A percentile compares a stretch with the other conserved stretches of the same genome.
These are phyloP conservation scores for Termitomyces bulborhizus DNA, from an alignment of 768 basidiomycete genomes.

Conservation along the genomic window DNA sequence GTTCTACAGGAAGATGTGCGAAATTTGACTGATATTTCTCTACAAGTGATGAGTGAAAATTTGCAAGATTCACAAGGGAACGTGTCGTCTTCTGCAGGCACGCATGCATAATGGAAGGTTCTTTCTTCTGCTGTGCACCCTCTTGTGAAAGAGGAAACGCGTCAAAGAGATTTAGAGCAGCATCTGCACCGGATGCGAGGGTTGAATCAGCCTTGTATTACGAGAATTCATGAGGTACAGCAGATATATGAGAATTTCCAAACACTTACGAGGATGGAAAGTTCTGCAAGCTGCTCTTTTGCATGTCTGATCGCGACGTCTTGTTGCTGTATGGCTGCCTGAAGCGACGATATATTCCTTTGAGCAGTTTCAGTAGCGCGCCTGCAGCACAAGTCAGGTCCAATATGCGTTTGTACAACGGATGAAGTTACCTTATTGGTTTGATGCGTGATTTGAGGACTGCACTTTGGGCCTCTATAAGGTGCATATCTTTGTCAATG, in stretches of 20 bases:
- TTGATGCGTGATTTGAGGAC: slow-evolving; percentile 22
- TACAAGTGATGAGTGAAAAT: slow-evolving; percentile 9
- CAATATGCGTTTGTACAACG: not conserved
- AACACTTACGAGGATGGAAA: slow-evolving; percentile 21
- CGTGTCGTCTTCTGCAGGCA: not conserved
- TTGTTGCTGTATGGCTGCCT: slow-evolving; percentile 16
- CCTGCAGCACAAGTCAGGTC: slow-evolving; percentile 10
- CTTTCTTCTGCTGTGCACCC: not conserved
- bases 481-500: slow-evolving; percentile 19
- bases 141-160: not conserved
- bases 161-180: slow-evolving; percentile 7
- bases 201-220: slow-evolving; percentile 11
- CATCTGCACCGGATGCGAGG: slow-evolving; percentile 8
- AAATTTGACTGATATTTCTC: slow-evolving; percentile 2
- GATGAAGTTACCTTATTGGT: slow-evolving; percentile 20
- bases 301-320: slow-evolving; percentile 14
- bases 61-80: slow-evolving; percentile 5
- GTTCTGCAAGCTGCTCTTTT: slow-evolving; percentile 21
- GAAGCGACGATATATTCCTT: slow-evolving; percentile 19
- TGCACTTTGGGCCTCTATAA: slow-evolving; percentile 21
- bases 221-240: not conserved
- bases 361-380: slow-evolving; percentile 18
- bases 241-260: not conserved
- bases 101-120: not conserved
- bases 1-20: not conserved